Evolutionary conservation across 2,329 filamentous ascomycete species (phyloP), one percentile per base, ranked within the genome.

Genomic region (Curvularia sp.): DNA sequence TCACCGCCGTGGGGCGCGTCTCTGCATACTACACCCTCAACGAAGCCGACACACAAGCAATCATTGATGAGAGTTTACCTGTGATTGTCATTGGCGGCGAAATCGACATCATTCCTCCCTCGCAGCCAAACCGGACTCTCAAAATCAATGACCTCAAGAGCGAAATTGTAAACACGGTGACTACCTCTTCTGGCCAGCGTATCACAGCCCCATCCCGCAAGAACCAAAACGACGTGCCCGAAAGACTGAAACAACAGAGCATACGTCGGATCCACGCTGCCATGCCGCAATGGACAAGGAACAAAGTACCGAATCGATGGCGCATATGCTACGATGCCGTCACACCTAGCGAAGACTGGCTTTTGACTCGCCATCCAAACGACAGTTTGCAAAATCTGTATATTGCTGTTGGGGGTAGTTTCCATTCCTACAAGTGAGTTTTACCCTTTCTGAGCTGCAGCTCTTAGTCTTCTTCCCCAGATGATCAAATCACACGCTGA

Each of bases 331-430:
- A 86, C 83, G 87, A 89, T 67, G 83, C 84, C 33, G 83, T 86
- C 38, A 87, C 85, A 2, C 85, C 85, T 0, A 85, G 83, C 8
- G 85, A 89, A 71, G 86, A 89, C 68, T 87, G 86, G 65, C 78
- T 89, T 53, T 83, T 89, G 65, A 81, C 82, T 7, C 72, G 62
- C 30, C 81, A 84, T 68, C 82, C 85, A 2, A 79, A 85, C 60
- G 73, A 79, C 5, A 74, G 80, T 9, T 64, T 83, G 68, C 20
- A 70, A 71, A 85, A 85, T 58, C 73, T 89, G 13, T 88, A 84
- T 71, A 71, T 90, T 24, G 87, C 86, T 0, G 84, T 84, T 0
- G 86, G 85, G 12, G 87, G 87, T 1, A 88, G 85, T 12, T 73
- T 88, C 62, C 87, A 89, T 68, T 83, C 84, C 30, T 88, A 84